These are phyloP conservation scores for Ustilago shanxiensis DNA, from an alignment of 1,284 basidiomycete genomes.

Conservation along the genomic window DNA sequence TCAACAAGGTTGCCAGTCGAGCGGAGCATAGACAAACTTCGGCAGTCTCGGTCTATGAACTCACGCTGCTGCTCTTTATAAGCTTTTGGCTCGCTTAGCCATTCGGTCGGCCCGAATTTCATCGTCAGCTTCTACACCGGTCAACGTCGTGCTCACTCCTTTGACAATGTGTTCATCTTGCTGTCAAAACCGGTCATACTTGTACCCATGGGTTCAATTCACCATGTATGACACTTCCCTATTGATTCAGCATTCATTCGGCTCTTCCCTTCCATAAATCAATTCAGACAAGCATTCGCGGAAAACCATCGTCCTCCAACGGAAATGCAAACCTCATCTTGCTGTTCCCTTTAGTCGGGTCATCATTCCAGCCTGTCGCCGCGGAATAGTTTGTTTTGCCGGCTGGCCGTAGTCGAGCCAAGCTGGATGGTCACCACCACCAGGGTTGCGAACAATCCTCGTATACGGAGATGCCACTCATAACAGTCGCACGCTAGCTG, in stretches of 20 bases:
- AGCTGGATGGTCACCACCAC: too few species aligned
- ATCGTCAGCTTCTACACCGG: background rate
- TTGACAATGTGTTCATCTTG: background rate
- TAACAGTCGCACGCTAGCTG: background rate
- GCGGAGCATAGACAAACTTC: background rate
- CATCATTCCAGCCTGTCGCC: background rate
- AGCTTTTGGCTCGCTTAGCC: background rate
- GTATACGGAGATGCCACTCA: background rate
- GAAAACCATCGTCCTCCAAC: background rate
- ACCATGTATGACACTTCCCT: background rate
- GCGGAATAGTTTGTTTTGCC: background rate
- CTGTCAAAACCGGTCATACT: background rate
- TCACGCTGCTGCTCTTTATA: background rate
- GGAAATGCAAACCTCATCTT: background rate
- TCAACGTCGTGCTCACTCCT: background rate
- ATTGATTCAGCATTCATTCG: background rate
- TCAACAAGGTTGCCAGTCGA: background rate
- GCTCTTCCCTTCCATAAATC: background rate
- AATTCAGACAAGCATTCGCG: too few species aligned
- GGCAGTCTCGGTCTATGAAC: background rate
- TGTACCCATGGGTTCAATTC: background rate
- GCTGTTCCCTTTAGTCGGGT: background rate
- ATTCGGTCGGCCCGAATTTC: background rate
- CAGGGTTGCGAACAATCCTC: background rate
- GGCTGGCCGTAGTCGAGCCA: too few species aligned